These are phyloP conservation scores for Raphanus sativus DNA, from an alignment of 345 rosid species.

Conservation along the genomic window DNA sequence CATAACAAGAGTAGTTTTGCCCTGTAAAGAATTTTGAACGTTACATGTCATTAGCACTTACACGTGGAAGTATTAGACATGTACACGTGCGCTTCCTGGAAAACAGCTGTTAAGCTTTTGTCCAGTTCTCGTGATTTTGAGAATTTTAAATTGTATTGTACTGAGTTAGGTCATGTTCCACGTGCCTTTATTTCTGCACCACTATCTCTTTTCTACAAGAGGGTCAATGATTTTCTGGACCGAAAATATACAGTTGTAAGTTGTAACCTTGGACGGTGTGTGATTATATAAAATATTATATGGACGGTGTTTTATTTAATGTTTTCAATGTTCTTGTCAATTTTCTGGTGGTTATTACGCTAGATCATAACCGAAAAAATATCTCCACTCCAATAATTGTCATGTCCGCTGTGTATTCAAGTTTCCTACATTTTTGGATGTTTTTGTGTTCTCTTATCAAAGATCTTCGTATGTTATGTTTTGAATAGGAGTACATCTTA, in stretches of 20 bases:
- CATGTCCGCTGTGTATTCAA: constrained; percentile 1
- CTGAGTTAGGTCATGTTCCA: constrained; percentile 36
- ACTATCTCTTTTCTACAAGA: constrained; percentile 22
- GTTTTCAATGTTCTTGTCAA: constrained; percentile 1
- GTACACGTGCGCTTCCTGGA: constrained; percentile 20
- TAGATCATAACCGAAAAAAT: background rate
- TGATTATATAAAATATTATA: constrained; percentile 11
- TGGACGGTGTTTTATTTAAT: constrained; percentile 28
- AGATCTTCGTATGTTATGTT: background rate
- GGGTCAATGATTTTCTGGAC: constrained; percentile 22
- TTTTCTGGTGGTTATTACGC: constrained; percentile 12
- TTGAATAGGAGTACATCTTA: too few species aligned
- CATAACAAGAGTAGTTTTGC: constrained; percentile 30
- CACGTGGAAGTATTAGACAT: background rate
- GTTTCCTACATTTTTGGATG: background rate
- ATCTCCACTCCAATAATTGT: constrained; percentile 10
- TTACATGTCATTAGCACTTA: background rate
- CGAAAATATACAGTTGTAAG: constrained; percentile 24
- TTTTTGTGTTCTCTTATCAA: background rate
- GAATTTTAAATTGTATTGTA: background rate
- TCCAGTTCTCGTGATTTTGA: background rate
- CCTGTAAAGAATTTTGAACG: constrained; percentile 1
- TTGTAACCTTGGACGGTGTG: constrained; percentile 35
- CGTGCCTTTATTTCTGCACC: constrained; percentile 35
- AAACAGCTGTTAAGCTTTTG: constrained; percentile 31